Evolutionary conservation across 2,329 filamentous ascomycete species (phyloP).

Genomic region (Samsoniella hepiali): DNA sequence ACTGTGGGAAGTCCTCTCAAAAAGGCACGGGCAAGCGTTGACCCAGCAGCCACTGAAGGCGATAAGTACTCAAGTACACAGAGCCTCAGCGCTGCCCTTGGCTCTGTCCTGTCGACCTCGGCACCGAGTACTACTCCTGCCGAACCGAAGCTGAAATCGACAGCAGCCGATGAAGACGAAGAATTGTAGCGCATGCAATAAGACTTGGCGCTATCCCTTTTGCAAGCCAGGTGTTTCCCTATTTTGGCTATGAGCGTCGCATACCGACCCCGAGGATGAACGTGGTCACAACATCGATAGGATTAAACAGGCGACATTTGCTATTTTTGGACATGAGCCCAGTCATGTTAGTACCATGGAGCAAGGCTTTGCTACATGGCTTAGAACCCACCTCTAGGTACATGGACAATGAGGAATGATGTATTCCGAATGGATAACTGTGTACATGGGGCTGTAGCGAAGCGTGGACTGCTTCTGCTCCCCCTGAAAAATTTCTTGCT

Average conservation of each 20-base stretch:
- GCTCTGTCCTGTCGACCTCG: conserved; percentile 29
- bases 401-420: conserved; percentile 13
- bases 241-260: neutral
- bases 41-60: conserved; percentile 26
- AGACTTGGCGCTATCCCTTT: neutral
- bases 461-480: conserved; percentile 12
- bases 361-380: neutral
- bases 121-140: conserved; percentile 24
- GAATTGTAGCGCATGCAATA: conserved; percentile 34
- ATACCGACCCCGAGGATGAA: neutral
- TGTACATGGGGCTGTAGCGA: conserved; percentile 12
- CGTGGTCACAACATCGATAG: neutral
- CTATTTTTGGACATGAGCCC: conserved; percentile 17
- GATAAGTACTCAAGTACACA: conserved; percentile 31
- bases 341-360: conserved; percentile 10
- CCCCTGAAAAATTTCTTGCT: conserved; percentile 9
- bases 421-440: conserved; percentile 10
- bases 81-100: conserved; percentile 36
- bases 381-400: conserved; percentile 4
- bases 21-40: conserved; percentile 64
- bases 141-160: conserved; percentile 23
- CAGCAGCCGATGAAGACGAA: conserved; percentile 36
- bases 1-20: conserved; percentile 69
- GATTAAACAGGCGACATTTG: conserved; percentile 4
- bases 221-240: neutral